These are phyloP conservation scores for Lodderomyces elongisporus DNA, from an alignment of 1,139 yeast species.

Conservation along the genomic window DNA sequence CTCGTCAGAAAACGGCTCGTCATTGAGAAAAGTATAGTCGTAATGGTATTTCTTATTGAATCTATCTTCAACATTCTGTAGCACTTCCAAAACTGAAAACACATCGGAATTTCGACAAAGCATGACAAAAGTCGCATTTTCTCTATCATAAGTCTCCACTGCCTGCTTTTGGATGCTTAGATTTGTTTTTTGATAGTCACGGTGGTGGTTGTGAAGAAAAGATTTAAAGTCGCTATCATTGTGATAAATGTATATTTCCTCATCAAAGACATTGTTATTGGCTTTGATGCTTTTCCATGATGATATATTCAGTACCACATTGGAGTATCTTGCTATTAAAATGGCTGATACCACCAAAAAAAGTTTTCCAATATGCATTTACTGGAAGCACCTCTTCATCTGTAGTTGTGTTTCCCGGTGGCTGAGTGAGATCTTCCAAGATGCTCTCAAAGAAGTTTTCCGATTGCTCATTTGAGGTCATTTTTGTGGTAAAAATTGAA, in stretches of 20 bases:
- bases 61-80: constrained; percentile 63
- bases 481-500: too few species aligned
- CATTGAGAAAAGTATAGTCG: constrained; percentile 35
- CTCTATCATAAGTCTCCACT: constrained; percentile 7
- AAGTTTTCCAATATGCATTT: too few species aligned
- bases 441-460: too few species aligned
- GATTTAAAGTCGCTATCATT: constrained; percentile 4
- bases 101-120: constrained; percentile 70
- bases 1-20: constrained; percentile 23
- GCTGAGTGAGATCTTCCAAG: too few species aligned
- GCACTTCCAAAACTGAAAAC: constrained; percentile 51
- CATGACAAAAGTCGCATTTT: constrained; percentile 62
- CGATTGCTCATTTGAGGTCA: too few species aligned
- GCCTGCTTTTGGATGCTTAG: constrained; percentile 6
- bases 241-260: neutral
- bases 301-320: too few species aligned
- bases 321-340: too few species aligned
- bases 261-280: too few species aligned
- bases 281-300: too few species aligned
- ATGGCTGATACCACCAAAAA: too few species aligned
- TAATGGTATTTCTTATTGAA: constrained; percentile 53
- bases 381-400: too few species aligned
- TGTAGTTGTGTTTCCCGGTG: too few species aligned
- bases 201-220: constrained; percentile 2
- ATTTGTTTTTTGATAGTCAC: constrained; percentile 1